Percentiles rank a stretch among this genome's conserved stretches.
phyloP scores from a whole-genome alignment of 2,329 filamentous ascomycete genomes.

The Fusarium fujikuroi region DNA sequence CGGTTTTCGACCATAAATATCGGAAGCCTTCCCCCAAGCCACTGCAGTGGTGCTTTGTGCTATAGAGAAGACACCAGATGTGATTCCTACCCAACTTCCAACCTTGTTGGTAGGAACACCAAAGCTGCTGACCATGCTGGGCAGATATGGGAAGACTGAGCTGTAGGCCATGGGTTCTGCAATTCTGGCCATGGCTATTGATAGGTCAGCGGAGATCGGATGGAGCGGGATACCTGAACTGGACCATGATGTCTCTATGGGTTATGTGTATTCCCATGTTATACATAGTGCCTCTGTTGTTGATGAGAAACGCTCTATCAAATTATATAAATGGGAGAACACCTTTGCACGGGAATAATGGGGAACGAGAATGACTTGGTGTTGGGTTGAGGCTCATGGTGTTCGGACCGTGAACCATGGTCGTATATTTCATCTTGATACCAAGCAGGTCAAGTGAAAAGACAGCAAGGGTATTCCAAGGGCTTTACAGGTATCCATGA shows the following conservation, averaged over 20 bases:
- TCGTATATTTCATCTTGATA: not conserved
- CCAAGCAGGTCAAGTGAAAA: slow-evolving; percentile 10
- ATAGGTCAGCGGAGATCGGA: slow-evolving; percentile 47
- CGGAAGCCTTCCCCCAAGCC: slow-evolving; percentile 80
- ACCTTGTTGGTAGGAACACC: slow-evolving; percentile 76
- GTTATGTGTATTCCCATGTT: not conserved
- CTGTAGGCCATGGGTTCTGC: slow-evolving; percentile 80
- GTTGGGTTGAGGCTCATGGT: not conserved
- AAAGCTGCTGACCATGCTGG: slow-evolving; percentile 86
- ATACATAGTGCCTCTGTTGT: slow-evolving; percentile 22
- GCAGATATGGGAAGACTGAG: slow-evolving; percentile 76
- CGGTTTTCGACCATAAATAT: slow-evolving; percentile 83
- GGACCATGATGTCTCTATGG: slow-evolving; percentile 23
- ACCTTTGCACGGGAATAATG: not conserved
- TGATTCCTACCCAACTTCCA: slow-evolving; percentile 83
- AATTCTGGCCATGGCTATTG: slow-evolving; percentile 77
- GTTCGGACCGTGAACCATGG: not conserved
- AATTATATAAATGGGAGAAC: not conserved
- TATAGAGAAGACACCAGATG: slow-evolving; percentile 77
- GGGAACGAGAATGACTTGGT: not conserved
- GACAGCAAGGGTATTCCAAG: not conserved
- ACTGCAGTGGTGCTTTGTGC: slow-evolving; percentile 78
- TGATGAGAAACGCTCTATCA: slow-evolving; percentile 35
- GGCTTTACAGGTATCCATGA: not conserved
- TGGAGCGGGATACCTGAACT: slow-evolving; percentile 19